These are phyloP conservation scores for Rhynchospora pubera DNA, from an alignment of 176 grass and related monocot genomes.

Conservation along the genomic window DNA sequence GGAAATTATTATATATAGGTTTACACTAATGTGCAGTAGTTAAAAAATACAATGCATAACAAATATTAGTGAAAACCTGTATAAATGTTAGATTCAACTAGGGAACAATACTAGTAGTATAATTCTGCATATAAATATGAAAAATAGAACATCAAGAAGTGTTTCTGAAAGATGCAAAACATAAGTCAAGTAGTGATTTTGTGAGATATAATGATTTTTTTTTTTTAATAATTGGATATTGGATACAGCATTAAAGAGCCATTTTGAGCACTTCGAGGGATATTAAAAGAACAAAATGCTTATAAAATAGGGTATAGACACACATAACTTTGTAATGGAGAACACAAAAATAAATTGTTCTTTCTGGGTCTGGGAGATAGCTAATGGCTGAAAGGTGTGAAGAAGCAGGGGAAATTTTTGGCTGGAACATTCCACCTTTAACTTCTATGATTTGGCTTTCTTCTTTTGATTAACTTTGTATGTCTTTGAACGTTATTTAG, in stretches of 20 bases:
- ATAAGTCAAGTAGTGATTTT: background rate
- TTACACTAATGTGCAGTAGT: background rate
- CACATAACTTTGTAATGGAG: background rate
- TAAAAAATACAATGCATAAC: background rate
- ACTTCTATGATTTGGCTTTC: background rate
- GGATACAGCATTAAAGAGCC: background rate
- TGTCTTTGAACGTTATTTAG: slow-evolving; percentile 27
- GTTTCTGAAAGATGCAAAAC: background rate
- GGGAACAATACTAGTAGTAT: background rate
- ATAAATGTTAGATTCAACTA: background rate
- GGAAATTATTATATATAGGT: background rate
- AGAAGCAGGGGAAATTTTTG: background rate
- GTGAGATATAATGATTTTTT: background rate
- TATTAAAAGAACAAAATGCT: background rate
- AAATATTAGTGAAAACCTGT: background rate
- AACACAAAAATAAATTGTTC: background rate
- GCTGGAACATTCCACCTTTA: background rate
- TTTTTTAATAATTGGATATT: background rate
- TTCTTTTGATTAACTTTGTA: background rate
- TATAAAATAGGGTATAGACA: background rate
- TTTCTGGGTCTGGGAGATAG: background rate
- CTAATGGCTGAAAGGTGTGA: background rate
- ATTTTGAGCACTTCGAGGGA: background rate
- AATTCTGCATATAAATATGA: background rate
- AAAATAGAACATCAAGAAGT: background rate